Evolutionary conservation across 2,329 filamentous ascomycete species (phyloP), one percentile per base, ranked within the genome.

Genomic region (Fusarium abutilonis): DNA sequence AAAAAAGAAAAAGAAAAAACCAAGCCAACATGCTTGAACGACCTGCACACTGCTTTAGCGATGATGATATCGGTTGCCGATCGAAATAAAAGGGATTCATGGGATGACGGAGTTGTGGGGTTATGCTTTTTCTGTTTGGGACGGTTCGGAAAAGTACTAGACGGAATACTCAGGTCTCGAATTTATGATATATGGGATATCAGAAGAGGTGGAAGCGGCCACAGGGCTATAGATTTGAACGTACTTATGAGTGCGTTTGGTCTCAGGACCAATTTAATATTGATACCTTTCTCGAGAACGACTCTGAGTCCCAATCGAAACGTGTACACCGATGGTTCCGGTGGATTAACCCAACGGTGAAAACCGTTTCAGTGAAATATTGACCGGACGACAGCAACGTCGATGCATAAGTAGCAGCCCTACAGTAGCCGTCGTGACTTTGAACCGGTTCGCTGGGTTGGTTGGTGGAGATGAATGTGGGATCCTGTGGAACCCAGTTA

Each of bases 71-170:
- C 63, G 60, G 64, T 66, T 55, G 56, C 56, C 68, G 61, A 65
- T 57, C 58, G 53, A 60, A 68, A 63, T 61, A 60, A 65, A 66
- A 59, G 52, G 55, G 43, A 48, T 53, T 60, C 45, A 31, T 64
- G 40, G 61, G 46, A 60, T 56, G 56, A 42, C 38, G 65, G 64
- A 63, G 65, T 68, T 67, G 44, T 52, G 67, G 60, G 45, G 47
- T 66, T 66, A 40, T 69, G 52, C 49, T 67, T 67, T 56, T 55
- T 59, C 55, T 70, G 47, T 36, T 51, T 56, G 52, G 64, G 55
- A 66, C 51, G 66, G 66, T 64, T 65, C 56, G 66, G 68, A 60
- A 70, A 70, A 70, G 60, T 67, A 68, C 46, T 63, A 70, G 68
- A 69, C 56, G 56, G 67, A 54, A 62, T 52, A 62, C 64, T 67